A percentile compares a stretch with the other conserved stretches of the same genome.
These are phyloP conservation scores for Polygonum aviculare DNA, from an alignment of 148 eudicot species.

Conservation along the genomic window DNA sequence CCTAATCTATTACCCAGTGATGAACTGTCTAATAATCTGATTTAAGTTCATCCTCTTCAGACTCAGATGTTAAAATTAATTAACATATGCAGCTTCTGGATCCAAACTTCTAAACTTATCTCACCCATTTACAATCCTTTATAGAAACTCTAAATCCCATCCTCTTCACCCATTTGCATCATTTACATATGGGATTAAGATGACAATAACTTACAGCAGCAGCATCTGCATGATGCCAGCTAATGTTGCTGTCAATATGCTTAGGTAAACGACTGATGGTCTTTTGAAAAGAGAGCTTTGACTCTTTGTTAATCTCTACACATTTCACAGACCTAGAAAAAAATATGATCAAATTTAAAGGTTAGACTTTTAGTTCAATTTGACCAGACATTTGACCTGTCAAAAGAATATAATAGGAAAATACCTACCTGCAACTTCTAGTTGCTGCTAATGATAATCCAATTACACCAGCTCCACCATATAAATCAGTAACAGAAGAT, in stretches of 20 bases:
- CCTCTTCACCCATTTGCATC: neutral
- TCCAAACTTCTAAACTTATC: neutral
- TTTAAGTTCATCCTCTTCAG: too few relatives aligned
- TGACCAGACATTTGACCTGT: neutral
- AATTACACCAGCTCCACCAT: constrained; percentile 98
- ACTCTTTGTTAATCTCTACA: constrained; percentile 90
- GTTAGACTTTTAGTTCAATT: neutral
- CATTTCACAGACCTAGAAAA: constrained; percentile 66
- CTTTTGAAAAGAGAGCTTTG: constrained; percentile 81
- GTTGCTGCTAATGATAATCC: constrained; percentile 85
- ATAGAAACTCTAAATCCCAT: neutral
- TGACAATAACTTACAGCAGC: constrained; percentile 40
- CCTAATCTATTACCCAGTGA: neutral
- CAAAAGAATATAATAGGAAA: neutral
- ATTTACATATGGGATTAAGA: neutral
- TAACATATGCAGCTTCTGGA: neutral
- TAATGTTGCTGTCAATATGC: constrained; percentile 54
- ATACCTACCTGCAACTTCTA: constrained; percentile 69
- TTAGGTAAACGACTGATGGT: constrained; percentile 67
- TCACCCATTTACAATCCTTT: neutral
- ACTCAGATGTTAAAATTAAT: too few relatives aligned
- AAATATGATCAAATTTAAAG: neutral
- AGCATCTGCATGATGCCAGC: constrained; percentile 94
- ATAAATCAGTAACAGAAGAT: constrained; percentile 82
- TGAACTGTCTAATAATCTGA: too few relatives aligned